phyloP scores from a whole-genome alignment of 1,284 basidiomycete species.

The Thecaphora thlaspeos region DNA sequence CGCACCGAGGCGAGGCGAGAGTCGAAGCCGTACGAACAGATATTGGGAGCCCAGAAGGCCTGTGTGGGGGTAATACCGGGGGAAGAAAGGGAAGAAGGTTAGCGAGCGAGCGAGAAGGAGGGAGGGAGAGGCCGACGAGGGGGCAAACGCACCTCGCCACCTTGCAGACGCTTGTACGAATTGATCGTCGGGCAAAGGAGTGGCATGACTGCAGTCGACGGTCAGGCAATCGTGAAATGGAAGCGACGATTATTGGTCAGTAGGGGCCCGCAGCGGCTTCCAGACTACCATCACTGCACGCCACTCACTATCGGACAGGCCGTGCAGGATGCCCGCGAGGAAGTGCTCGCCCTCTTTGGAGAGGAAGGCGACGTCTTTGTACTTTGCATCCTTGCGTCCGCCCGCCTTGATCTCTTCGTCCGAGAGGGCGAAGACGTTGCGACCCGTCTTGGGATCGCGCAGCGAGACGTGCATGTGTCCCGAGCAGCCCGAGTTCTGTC shows the following conservation, averaged over 20 bases:
- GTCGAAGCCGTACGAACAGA: conserved; percentile 87
- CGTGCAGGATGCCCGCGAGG: conserved; percentile 83
- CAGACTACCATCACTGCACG: no score
- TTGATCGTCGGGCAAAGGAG: conserved; percentile 85
- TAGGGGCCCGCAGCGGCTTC: no score
- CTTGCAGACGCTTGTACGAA: conserved; percentile 94
- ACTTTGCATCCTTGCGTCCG: conserved; percentile 68
- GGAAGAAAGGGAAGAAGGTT: no score
- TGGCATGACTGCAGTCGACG: conserved; percentile 49
- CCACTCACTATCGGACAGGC: conserved; percentile 69
- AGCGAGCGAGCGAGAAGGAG: no score
- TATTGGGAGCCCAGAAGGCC: conserved; percentile 89
- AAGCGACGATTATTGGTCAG: no score
- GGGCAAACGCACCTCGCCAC: conserved; percentile 66
- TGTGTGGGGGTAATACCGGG: no score
- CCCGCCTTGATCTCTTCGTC: conserved; percentile 67
- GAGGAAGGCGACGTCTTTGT: conserved; percentile 77
- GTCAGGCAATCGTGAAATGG: no score
- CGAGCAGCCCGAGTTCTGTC: conserved; percentile 37
- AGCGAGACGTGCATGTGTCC: conserved; percentile 92
- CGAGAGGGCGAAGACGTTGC: conserved; percentile 75
- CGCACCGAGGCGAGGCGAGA: conserved; percentile 86
- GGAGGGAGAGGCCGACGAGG: no score
- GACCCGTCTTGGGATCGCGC: conserved; percentile 66
- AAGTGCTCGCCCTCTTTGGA: conserved; percentile 86